Base-by-base conservation (phyloP, 2,329 filamentous ascomycete species). In the Coniochaeta hoffmannii region DNA sequence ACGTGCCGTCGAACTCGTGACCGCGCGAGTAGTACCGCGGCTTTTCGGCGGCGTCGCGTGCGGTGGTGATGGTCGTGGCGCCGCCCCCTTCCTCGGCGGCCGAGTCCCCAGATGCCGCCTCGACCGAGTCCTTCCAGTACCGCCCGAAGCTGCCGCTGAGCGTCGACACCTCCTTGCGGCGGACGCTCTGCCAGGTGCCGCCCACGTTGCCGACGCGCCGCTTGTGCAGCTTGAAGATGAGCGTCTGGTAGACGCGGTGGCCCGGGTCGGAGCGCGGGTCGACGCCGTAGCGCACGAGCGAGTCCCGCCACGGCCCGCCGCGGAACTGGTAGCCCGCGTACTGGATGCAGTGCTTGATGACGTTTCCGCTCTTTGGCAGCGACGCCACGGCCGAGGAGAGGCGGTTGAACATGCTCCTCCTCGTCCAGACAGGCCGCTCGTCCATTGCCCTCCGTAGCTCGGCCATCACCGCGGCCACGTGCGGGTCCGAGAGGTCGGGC, bases 261-360 rank as follows among this genome's bases (percentile, higher is more conserved):
- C 85, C 80, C 0, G 89, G 85, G 59, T 92, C 86, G 14, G 73
- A 80, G 34, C 94, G 83, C 3, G 94, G 94, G 66, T 99, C 94
- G 19, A 96, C 71, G 10, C 93, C 93, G 68, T 92, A 94, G 50
- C 81, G 85, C 60, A 97, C 83, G 54, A 97, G 84, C 3, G 89
- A 86, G 68, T 97, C 92, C 60, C 90, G 83, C 88, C 90, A 99
- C 0, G 94, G 92, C 0, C 94, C 94, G 22, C 88, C 90, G 57
- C 88, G 87, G 77, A 97, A 97, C 71, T 92, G 90, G 72, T 96
- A 99, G 9, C 89, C 91, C 4, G 90, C 85, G 64, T 94, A 93
- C 59, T 90, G 88, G 53, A 92, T 81, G 50, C 89, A 89, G 65
- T 87, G 81, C 63, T 90, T 88, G 58, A 96, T 70, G 41, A 80